These are phyloP conservation scores for Phytophthora tubulina DNA, from an alignment of 352 stramenopile genomes.

Conservation along the genomic window DNA sequence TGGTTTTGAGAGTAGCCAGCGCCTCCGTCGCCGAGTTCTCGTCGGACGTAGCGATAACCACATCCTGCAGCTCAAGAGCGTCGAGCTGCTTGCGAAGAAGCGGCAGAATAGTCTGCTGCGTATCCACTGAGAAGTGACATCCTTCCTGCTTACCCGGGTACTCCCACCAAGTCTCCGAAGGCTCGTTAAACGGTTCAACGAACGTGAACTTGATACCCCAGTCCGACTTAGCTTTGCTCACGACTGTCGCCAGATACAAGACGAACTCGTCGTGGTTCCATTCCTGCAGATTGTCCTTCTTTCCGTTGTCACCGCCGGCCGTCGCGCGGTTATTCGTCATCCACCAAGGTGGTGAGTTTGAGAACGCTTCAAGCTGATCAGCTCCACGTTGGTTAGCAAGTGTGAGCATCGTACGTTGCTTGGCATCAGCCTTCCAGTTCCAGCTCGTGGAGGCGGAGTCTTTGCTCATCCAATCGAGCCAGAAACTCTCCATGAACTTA, in stretches of 20 bases:
- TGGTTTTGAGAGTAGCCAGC: slow-evolving; percentile 39
- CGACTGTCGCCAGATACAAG: slow-evolving; percentile 55
- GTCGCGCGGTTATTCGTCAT: slow-evolving; percentile 65
- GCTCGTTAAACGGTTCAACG: slow-evolving; percentile 71
- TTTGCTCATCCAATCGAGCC: slow-evolving; percentile 60
- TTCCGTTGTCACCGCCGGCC: slow-evolving; percentile 47
- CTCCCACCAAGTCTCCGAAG: slow-evolving; percentile 57
- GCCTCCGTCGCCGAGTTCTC: slow-evolving; percentile 60
- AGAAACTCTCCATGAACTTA: slow-evolving; percentile 62
- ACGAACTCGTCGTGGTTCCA: slow-evolving; percentile 63
- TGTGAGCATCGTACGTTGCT: slow-evolving; percentile 54
- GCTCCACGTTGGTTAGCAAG: slow-evolving; percentile 49
- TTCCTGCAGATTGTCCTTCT: slow-evolving; percentile 56
- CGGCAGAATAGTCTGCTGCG: slow-evolving; percentile 48
- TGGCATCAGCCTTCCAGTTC: slow-evolving; percentile 61
- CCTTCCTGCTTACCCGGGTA: slow-evolving; percentile 64
- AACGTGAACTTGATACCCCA: slow-evolving; percentile 64
- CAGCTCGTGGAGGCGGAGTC: slow-evolving; percentile 53
- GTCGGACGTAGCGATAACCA: slow-evolving; percentile 56
- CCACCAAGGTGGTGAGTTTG: slow-evolving; percentile 71
- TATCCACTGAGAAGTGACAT: slow-evolving; percentile 55
- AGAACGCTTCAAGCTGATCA: slow-evolving; percentile 62
- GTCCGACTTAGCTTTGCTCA: slow-evolving; percentile 48
- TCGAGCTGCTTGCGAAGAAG: slow-evolving; percentile 56
- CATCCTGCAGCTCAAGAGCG: slow-evolving; percentile 37